These are phyloP conservation scores for Pisolithus microcarpus DNA, from an alignment of 768 basidiomycete species.

Conservation along the genomic window DNA sequence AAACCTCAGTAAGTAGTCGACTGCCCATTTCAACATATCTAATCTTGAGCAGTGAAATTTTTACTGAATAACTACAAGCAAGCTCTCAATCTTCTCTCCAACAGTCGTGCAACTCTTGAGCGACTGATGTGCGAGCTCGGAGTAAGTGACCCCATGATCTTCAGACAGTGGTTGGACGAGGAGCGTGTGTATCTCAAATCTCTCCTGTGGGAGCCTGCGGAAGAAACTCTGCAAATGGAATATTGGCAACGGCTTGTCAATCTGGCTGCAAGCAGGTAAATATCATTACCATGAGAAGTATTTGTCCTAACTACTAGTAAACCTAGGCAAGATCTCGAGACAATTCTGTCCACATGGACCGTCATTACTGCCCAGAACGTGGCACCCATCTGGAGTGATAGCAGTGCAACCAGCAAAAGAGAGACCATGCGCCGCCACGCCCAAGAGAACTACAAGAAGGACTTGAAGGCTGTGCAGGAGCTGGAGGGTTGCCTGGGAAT, in stretches of 20 bases:
- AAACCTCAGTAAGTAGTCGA: too few relatives aligned
- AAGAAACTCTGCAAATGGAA: slow-evolving; percentile 10
- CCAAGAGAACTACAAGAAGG: slow-evolving; percentile 4
- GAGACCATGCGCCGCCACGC: slow-evolving; percentile 11
- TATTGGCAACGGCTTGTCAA: slow-evolving; percentile 9
- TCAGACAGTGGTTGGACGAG: too few relatives aligned
- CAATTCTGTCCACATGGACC: too few relatives aligned
- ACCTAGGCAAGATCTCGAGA: not conserved
- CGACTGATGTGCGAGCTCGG: too few relatives aligned
- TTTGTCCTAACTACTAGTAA: too few relatives aligned
- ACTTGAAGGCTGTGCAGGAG: slow-evolving; percentile 4
- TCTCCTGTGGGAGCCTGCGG: not conserved
- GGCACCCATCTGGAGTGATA: not conserved
- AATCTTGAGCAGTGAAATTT: too few relatives aligned
- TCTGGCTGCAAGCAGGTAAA: not conserved
- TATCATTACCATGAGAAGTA: not conserved
- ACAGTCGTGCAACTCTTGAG: too few relatives aligned
- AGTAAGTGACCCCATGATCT: too few relatives aligned
- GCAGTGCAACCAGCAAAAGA: not conserved
- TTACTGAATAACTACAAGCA: too few relatives aligned
- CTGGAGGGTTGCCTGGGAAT: slow-evolving; percentile 5
- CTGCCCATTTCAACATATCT: not conserved
- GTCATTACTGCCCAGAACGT: too few relatives aligned
- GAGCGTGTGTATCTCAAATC: too few relatives aligned
- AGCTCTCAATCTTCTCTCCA: too few relatives aligned